A percentile compares a stretch with the other conserved stretches of the same genome.
Conservation (phyloP, 257 asterid genomes). For the Thymus quinquecostatus region DNA sequence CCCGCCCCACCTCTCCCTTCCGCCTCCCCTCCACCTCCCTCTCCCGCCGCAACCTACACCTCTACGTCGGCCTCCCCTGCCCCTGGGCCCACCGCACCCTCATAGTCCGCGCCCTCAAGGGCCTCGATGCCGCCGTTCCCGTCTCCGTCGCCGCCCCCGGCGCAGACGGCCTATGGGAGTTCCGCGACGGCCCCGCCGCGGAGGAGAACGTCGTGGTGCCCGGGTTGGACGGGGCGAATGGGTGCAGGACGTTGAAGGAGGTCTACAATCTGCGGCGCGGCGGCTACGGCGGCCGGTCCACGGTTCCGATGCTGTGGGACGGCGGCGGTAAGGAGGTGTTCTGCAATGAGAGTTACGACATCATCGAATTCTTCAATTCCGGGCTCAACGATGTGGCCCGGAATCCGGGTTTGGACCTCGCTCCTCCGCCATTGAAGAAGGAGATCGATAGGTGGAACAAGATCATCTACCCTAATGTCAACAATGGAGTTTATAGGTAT, state of each 20-base stretch:
- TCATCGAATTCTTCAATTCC: constrained; percentile 66
- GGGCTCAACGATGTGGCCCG: constrained; percentile 60
- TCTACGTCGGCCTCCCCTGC: constrained; percentile 92
- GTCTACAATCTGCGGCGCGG: constrained; percentile 64
- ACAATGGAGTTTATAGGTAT: constrained; percentile 92
- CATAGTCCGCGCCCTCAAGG: constrained; percentile 88
- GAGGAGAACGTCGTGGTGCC: constrained; percentile 40
- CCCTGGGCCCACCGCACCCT: constrained; percentile 99
- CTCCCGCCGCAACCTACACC: constrained; percentile 61
- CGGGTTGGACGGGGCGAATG: constrained; percentile 62
- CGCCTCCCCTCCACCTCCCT: constrained; percentile 38
- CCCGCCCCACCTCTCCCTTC: constrained; percentile 88
- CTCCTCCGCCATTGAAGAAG: constrained; percentile 58
- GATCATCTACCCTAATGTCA: constrained; percentile 72
- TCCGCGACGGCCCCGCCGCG: constrained; percentile 28
- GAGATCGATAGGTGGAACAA: constrained; percentile 73
- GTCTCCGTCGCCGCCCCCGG: constrained; percentile 84
- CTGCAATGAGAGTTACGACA: constrained; percentile 93
- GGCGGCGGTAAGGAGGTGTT: constrained; percentile 58
- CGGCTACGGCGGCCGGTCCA: constrained; percentile 73
- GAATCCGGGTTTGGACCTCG: constrained; percentile 69
- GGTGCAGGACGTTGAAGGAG: constrained; percentile 68
- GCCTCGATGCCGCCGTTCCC: constrained; percentile 65
- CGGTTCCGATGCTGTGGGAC: constrained; percentile 98
- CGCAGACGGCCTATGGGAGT: constrained; percentile 83